These are phyloP conservation scores for Artemisia princeps DNA, from an alignment of 140 eudicot species.

Conservation along the genomic window DNA sequence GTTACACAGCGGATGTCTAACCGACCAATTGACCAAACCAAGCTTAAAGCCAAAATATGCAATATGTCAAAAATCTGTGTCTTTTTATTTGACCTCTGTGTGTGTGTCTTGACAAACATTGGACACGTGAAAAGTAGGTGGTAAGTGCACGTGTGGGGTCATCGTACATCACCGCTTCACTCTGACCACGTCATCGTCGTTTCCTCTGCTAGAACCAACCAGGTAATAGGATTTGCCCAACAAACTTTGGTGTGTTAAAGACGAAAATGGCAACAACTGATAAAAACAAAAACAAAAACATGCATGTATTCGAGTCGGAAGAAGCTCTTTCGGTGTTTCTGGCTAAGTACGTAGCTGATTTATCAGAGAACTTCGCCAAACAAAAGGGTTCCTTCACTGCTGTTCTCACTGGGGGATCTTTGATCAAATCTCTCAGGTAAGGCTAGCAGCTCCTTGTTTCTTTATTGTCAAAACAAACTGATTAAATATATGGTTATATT, in stretches of 20 bases:
- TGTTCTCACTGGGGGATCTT: slow-evolving; percentile 69
- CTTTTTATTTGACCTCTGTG: not conserved
- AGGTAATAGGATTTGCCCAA: not conserved
- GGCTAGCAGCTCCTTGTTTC: not conserved
- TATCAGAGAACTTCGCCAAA: slow-evolving; percentile 42
- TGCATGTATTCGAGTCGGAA: slow-evolving; percentile 42
- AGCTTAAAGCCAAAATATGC: not conserved
- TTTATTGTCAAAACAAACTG: not conserved
- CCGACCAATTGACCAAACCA: too few relatives aligned
- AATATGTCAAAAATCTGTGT: not conserved
- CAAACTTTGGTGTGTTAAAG: slow-evolving; percentile 17
- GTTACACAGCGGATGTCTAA: too few relatives aligned
- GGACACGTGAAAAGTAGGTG: not conserved
- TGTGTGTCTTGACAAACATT: not conserved
- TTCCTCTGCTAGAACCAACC: not conserved
- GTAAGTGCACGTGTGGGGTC: not conserved
- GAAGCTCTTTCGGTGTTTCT: slow-evolving; percentile 53
- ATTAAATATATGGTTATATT: not conserved
- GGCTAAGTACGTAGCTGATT: slow-evolving; percentile 59
- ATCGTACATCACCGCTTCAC: too few relatives aligned
- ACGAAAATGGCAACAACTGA: slow-evolving; percentile 28
- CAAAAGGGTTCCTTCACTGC: slow-evolving; percentile 65
- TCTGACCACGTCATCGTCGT: not conserved
- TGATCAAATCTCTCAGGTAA: slow-evolving; percentile 68
- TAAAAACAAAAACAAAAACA: not conserved